Base-by-base conservation (phyloP, 441 rosid genomes). In the Kokia cookei region DNA sequence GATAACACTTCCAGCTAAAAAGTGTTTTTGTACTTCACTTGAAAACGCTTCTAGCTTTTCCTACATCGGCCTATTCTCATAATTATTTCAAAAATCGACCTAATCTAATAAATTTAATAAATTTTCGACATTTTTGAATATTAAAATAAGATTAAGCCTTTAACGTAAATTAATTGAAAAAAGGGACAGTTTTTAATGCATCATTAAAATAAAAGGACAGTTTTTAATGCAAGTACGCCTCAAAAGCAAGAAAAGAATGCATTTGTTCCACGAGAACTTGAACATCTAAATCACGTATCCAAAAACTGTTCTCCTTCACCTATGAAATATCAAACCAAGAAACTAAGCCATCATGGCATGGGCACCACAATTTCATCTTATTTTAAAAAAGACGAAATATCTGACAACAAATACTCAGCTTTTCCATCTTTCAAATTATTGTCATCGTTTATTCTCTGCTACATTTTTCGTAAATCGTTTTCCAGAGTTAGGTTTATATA, bases 261-360 rank as follows among this genome's bases (percentile, higher is more conserved):
- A 67, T 68, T 50, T 50, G 15, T 68, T 50, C 15, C 72, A 68
- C 72, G 59, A 27, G 59, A 54, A 68, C 59, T 10, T n/a, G 62
- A 3, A n/a, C 42, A 43, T 35, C 47, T 7, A 35, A 63, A 24
- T 8, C 48, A n/a, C 1, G 3, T 13, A 5, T 14, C 2, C 43
- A 61, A 2, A 14, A 14, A 13, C 4, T n/a, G 22, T 32, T 13
- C 66, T 61, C 65, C 13, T 43, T 43, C 12, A 43, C 48, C 12
- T 9, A 43, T 43, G 24, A 37, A 37, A 63, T 19, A 19, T 19
- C 22, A 66, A 65, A 24, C 2, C 12, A 14, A 65, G 55, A 66
- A 66, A 24, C 1, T 13, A 24, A 45, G 22, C 40, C 54, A 65
- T 45, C 47, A 45, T 7, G 5, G 19, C 40, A 47, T 1, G 42